These are phyloP conservation scores for Hanseniaspora occidentalis DNA, from an alignment of 805 yeast genomes.

Conservation along the genomic window DNA sequence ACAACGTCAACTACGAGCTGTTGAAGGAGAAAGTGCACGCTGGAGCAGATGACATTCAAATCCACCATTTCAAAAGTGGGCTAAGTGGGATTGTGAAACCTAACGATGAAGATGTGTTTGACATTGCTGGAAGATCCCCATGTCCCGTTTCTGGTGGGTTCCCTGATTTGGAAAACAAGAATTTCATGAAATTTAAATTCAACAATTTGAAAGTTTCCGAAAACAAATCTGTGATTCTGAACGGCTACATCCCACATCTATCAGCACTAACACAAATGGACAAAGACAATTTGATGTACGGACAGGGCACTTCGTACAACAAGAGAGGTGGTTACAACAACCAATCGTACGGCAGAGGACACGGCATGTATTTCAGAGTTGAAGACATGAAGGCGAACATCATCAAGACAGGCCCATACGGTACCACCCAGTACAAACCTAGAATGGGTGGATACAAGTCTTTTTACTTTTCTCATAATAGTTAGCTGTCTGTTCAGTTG, in stretches of 20 bases:
- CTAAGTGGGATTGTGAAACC: slow-evolving; percentile 37
- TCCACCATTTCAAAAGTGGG: slow-evolving; percentile 40
- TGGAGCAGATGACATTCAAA: slow-evolving; percentile 19
- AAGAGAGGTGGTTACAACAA: slow-evolving; percentile 9
- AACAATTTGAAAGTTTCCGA: slow-evolving; percentile 38
- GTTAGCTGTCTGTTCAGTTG: too few species aligned
- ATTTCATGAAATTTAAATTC: slow-evolving; percentile 37
- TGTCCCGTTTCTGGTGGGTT: slow-evolving; percentile 28
- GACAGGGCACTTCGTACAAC: slow-evolving; percentile 24
- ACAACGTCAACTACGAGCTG: slow-evolving; percentile 34
- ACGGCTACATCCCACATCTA: slow-evolving; percentile 58
- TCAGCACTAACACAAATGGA: slow-evolving; percentile 58
- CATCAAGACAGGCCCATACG: slow-evolving; percentile 36
- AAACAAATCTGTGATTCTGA: slow-evolving; percentile 68
- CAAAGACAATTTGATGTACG: slow-evolving; percentile 44
- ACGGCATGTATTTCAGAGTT: slow-evolving; percentile 15
- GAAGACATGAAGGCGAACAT: slow-evolving; percentile 28
- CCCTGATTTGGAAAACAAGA: slow-evolving; percentile 30
- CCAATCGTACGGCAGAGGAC: slow-evolving; percentile 16
- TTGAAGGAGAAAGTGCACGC: slow-evolving; percentile 5
- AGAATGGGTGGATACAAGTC: slow-evolving; percentile 41
- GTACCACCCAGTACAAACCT: slow-evolving; percentile 31
- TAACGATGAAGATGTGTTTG: slow-evolving; percentile 17
- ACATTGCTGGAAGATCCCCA: slow-evolving; percentile 18
- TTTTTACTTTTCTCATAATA: slow-evolving; percentile 13